Conservation (phyloP, 306 rosid species). For the Vigna nakashimae region DNA sequence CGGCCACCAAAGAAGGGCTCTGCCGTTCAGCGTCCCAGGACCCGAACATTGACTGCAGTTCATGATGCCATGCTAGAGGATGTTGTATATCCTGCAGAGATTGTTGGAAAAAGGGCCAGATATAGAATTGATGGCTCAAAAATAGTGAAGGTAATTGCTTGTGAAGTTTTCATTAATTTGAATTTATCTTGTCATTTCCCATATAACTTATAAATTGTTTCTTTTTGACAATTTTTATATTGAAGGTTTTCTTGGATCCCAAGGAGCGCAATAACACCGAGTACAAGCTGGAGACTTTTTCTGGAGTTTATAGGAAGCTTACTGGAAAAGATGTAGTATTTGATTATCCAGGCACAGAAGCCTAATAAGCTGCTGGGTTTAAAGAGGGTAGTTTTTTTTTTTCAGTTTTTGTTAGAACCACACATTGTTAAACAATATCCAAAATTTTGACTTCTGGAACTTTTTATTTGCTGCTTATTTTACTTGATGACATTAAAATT, state of each 20-base stretch:
- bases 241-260: slow-evolving; percentile 66
- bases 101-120: slow-evolving; percentile 74
- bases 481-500: slow-evolving; percentile 1
- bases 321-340: slow-evolving; percentile 65
- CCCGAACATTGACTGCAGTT: slow-evolving; percentile 76
- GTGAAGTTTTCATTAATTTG: background rate
- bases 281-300: slow-evolving; percentile 64
- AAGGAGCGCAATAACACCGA: slow-evolving; percentile 74
- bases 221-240: background rate
- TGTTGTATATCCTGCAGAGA: slow-evolving; percentile 77
- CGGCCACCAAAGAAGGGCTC: slow-evolving; percentile 89
- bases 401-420: background rate
- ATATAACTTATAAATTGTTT: background rate
- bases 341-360: slow-evolving; percentile 62
- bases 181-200: background rate
- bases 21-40: slow-evolving; percentile 72
- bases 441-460: slow-evolving; percentile 37
- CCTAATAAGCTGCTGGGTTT: slow-evolving; percentile 31
- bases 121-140: slow-evolving; percentile 75
- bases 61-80: slow-evolving; percentile 80
- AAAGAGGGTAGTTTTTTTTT: background rate
- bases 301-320: slow-evolving; percentile 71
- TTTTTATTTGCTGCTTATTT: slow-evolving; percentile 24
- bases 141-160: slow-evolving; percentile 60
- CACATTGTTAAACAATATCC: slow-evolving; percentile 8